Evolutionary conservation across 2,329 filamentous ascomycete genomes (phyloP), one percentile per base, ranked within the genome.

Genomic region (Fusarium pilosicola): DNA sequence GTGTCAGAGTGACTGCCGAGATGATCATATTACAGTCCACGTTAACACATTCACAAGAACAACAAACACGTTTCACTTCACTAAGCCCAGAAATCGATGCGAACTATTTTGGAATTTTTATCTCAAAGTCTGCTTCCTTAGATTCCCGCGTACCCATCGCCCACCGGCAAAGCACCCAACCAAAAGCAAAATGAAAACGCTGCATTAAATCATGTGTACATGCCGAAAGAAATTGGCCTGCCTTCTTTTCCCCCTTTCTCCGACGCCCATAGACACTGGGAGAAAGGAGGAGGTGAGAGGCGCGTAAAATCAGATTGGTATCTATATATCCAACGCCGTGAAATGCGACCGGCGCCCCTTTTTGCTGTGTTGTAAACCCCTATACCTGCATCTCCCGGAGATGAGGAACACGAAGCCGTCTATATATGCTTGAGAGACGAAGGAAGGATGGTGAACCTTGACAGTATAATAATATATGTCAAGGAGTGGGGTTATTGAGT

Each of bases 311-410:
- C 57, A 72, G 75, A 74, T 60, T 77, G 76, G 76, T 78, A 77
- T 77, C 44, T 59, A 48, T 75, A 60, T 77, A 78, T 78, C 76
- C 76, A 78, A 78, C 76, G 75, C 76, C 76, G 64, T 77, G 68
- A 66, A 76, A 74, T 78, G 76, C 73, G 74, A 62, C 73, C 68
- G 73, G 71, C 68, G 66, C 70, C 67, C 64, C 75, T 67, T 65
- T 61, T 66, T 41, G 30, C 30, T 48, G 41, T 64, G 56, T 64
- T 63, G 15, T 55, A 49, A 70, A 65, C 56, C 65, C 65, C 41
- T 54, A 42, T 59, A 44, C 60, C 66, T 66, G 41, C 63, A 63
- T 55, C 41, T 36, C 22, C n/a, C 32, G 34, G 44, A 62, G 65
- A 59, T 62, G 59, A 62, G 48, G 57, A 52, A 64, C 51, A 57